Base-by-base conservation (phyloP, 768 basidiomycete genomes). In the Peribolospora kevripleyi region DNA sequence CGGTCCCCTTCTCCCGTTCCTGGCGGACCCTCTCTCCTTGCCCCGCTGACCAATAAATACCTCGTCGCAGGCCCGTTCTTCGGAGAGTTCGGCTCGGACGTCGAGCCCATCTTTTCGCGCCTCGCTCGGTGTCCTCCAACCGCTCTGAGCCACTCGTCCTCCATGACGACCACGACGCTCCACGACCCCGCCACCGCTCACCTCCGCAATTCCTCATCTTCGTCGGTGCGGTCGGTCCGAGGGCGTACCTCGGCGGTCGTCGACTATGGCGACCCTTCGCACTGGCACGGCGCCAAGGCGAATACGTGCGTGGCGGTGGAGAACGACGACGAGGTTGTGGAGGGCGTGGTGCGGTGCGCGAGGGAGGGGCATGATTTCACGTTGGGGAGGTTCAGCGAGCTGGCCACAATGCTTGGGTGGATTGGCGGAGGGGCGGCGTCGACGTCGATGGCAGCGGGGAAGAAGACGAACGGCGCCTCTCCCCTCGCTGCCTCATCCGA, bases 101-200 rank as follows among this genome's bases (percentile, higher is more conserved):
- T 74, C 57, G 88, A 95, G 69, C 77, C 80, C 3, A 82, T 95
- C 42, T 87, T 93, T 61, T 87, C 88, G 65, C 74, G 84, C 39
- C 78, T 91, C 72, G 70, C 71, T 52, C 71, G 85, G 7, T 55
- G 54, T 42, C 40, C 39, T 55, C 69, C 76, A 67, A 66, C 25
- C 25, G 25, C 25, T 25, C 25, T 25, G 25, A 25, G 25, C 25
- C 25, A 25, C 25, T 25, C 25, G 25, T 25, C 25, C 25, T 25
- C 25, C 25, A 25, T 25, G 25, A 55, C 50, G 51, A 37, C 43
- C 54, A 9, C 41, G 54, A 10, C 51, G 59, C n/a, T 40, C 51
- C 37, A 53, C 50, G 4, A 55, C 25, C 25, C 25, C 25, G 25
- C 25, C 25, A 25, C 25, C 25, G 25, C 25, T 25, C 25, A 25